Base-by-base conservation (phyloP, 2,329 filamentous ascomycete species). In the Eurotiales sp. region DNA sequence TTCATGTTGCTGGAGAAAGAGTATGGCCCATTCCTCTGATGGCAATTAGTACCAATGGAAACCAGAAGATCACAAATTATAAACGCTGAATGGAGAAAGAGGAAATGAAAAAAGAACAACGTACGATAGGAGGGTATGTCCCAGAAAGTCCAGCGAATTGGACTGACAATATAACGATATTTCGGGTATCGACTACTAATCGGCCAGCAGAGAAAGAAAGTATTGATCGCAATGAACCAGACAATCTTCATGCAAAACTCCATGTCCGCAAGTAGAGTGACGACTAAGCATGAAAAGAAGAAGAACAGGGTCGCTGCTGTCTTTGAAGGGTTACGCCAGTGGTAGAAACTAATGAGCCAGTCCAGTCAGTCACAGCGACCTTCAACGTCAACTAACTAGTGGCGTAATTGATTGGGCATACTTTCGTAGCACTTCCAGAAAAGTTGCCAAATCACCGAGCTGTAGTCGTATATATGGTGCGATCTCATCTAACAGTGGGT, bases 391-490 rank as follows among this genome's bases (percentile, higher is more conserved):
- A 23, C 8, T 21, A 10, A 27, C 17, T 6, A 14, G 15, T 8
- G 8, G 25, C 19, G n/a, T n/a, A n/a, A n/a, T 21, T 10, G 17
- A 8, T 11, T 19, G 25, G 17, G 54, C 54, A 46, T 29, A 62
- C 59, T 69, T 69, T 36, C 50, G 45, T 19, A 70, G 53, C 8
- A 70, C 58, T 50, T 72, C 70, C 17, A 72, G 56, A 45, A 71
- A 59, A 43, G 67, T 61, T 23, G 66, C 68, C 23, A 72, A 44
- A 54, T 72, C 70, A 22, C 62, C 58, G 6, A 72, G 48, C 49
- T 72, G 67, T 19, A 70, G 53, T 49, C 72, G 67, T n/a, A 66
- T 54, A n/a, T 59, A 61, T 3, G 70, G 70, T 6, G 67, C 68
- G 2, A 68, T 42, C 8, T 67, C 59, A 11, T 72, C 62, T 11